phyloP scores from a whole-genome alignment of 2,329 filamentous ascomycete species.

The Trichothecium sympodiale region DNA sequence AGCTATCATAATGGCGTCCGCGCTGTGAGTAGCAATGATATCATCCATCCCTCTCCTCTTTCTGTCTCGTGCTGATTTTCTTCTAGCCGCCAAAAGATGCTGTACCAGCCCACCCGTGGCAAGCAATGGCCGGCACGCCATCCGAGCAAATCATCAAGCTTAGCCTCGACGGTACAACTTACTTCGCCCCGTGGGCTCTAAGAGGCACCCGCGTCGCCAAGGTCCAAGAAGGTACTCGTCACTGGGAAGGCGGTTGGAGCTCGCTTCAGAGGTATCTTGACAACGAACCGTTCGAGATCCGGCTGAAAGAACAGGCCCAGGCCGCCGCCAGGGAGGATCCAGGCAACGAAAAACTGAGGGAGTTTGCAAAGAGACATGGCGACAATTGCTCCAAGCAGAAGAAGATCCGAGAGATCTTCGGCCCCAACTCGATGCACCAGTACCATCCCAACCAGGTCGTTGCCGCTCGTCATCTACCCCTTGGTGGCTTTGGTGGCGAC shows the following conservation, averaged over 20 bases:
- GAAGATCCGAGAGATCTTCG: conserved; percentile 23
- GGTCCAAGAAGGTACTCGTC: conserved; percentile 15
- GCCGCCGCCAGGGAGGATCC: conserved; percentile 2
- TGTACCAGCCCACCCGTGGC: no score
- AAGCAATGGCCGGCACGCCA: conserved; percentile 1
- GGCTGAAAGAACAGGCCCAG: conserved; percentile 7
- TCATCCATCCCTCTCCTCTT: no score
- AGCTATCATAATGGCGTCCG: no score
- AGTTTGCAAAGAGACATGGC: conserved; percentile 12
- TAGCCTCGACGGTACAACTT: conserved; percentile 13
- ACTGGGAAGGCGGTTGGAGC: conserved; percentile 19
- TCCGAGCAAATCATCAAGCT: conserved; percentile 10
- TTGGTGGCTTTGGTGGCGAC: conserved; percentile 18
- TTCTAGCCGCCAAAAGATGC: no score
- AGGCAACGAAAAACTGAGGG: conserved; percentile 4
- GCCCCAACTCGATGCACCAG: conserved; percentile 12
- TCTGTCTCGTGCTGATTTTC: no score
- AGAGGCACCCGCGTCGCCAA: conserved; percentile 15
- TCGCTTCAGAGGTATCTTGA: conserved; percentile 18
- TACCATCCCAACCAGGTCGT: conserved; percentile 27
- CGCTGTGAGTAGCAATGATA: no score
- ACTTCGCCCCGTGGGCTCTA: conserved; percentile 13
- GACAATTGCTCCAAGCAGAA: conserved; percentile 21
- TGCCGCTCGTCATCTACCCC: conserved; percentile 18
- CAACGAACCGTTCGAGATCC: conserved; percentile 11